A percentile compares a stretch with the other conserved stretches of the same genome.
Evolutionary conservation across 495 filamentous ascomycete genomes (phyloP).

Genomic region (Talaromyces trachyspermus): DNA sequence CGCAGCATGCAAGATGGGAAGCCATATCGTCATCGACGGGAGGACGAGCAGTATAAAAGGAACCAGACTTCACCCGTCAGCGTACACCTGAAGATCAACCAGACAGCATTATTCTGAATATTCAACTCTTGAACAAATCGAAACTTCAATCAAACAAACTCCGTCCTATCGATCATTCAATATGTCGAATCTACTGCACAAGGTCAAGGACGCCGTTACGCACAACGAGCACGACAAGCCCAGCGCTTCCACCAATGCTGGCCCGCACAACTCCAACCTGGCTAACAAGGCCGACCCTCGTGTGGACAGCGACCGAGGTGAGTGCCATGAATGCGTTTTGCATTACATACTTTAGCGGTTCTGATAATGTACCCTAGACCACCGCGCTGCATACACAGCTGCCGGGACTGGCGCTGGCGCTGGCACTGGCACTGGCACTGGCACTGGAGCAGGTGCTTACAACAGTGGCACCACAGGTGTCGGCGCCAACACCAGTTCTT

Average conservation of each 20-base stretch:
- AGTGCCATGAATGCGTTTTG: background rate
- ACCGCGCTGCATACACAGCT: background rate
- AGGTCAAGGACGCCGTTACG: constrained; percentile 63
- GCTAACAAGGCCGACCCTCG: constrained; percentile 46
- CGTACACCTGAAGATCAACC: too few relatives aligned
- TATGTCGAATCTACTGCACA: constrained; percentile 65
- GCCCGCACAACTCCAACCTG: constrained; percentile 27
- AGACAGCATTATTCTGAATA: too few relatives aligned
- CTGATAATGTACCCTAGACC: background rate
- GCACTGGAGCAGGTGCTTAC: background rate
- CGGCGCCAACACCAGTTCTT: background rate
- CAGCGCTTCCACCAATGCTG: constrained; percentile 11
- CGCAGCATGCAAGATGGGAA: too few relatives aligned
- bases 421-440: background rate
- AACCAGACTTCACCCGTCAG: too few relatives aligned
- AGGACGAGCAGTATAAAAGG: too few relatives aligned
- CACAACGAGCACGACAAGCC: constrained; percentile 34
- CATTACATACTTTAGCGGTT: background rate
- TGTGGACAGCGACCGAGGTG: constrained; percentile 32
- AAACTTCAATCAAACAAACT: background rate
- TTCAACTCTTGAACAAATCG: too few relatives aligned
- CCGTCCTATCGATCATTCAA: constrained; percentile 16
- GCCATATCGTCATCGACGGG: too few relatives aligned
- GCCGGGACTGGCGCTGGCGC: background rate
- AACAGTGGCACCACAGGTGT: background rate